Evolutionary conservation across 371 early-diverging fungal species (phyloP).

Genomic region (Apophysomyces trapeziformis): DNA sequence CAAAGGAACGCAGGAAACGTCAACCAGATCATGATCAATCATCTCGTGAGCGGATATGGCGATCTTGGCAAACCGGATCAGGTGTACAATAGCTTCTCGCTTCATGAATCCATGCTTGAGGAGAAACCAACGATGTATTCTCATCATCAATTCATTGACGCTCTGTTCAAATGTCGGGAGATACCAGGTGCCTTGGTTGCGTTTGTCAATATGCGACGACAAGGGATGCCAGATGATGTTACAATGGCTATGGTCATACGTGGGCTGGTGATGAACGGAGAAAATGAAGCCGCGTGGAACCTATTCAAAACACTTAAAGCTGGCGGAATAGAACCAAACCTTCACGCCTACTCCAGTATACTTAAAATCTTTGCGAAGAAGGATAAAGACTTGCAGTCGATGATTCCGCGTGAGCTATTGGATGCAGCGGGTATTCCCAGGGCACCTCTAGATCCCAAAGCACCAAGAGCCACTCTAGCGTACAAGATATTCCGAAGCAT

Average conservation of each 20-base stretch:
- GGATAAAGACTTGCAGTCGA: background rate
- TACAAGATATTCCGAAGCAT: constrained; percentile 37
- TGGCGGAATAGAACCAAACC: constrained; percentile 35
- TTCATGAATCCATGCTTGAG: constrained; percentile 15
- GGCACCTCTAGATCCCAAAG: constrained; percentile 15
- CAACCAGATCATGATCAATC: constrained; percentile 47
- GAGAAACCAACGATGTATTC: constrained; percentile 12
- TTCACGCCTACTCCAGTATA: constrained; percentile 40
- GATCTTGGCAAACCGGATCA: constrained; percentile 17
- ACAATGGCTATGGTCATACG: constrained; percentile 49
- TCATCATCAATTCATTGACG: constrained; percentile 35
- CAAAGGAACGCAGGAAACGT: constrained; percentile 18
- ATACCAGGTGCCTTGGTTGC: constrained; percentile 42
- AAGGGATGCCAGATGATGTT: constrained; percentile 42
- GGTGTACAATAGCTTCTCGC: constrained; percentile 25
- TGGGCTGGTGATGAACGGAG: constrained; percentile 43
- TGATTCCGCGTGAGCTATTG: constrained; percentile 20
- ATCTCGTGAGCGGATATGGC: constrained; percentile 39
- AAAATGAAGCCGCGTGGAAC: constrained; percentile 41
- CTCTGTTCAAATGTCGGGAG: constrained; percentile 50
- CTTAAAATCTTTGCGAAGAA: constrained; percentile 33
- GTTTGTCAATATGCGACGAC: constrained; percentile 36
- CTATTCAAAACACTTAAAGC: constrained; percentile 37
- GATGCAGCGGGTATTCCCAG: constrained; percentile 25
- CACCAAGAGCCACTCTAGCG: constrained; percentile 32